Base-by-base conservation (phyloP, 2,329 filamentous ascomycete genomes). In the Daldinia eschscholtzii region DNA sequence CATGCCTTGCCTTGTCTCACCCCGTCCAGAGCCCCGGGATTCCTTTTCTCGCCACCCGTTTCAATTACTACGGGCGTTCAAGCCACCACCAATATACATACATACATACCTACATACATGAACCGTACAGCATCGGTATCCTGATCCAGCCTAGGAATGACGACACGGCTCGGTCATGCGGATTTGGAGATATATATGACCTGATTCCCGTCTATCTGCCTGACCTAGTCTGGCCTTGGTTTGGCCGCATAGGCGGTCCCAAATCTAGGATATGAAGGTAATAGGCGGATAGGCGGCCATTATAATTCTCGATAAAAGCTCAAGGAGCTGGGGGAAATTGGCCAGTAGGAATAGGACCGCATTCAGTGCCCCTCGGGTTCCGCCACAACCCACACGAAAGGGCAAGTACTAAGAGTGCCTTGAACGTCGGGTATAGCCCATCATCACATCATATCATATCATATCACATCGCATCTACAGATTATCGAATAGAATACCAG, bases 21-120 rank as follows among this genome's bases (percentile, higher is more conserved):
- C 18, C 33, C 28, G 42, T 26, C 57, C 59, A 62, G 44, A 62
- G 18, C 55, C n/a, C 59, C 42, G 64, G 64, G 48, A 48, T 35
- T 42, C 58, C 6, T 59, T 46, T 57, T 55, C 52, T 44, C 50
- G 35, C 33, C 18, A 55, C 46, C 26, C 13, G 23, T 28, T 18
- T 26, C 13, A 12, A 12, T 44, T 4, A 13, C 6, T 28, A n/a
- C 1, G 3, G 26, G n/a, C 18, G 26, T 30, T n/a, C 26, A 23
- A 50, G 46, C 46, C 26, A 52, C 46, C 46, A 33, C 46, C 46
- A 52, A 33, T 13, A 12, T 33, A 52, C 26, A 52, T 50, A 33
- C 3, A 1, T 33, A 33, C 30, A 35, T 39, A 15, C 10, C 2
- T 37, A 13, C 26, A 18, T 52, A 30, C 46, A 52, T 52, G 7